Percentiles rank a stretch among this genome's conserved stretches.
These are phyloP conservation scores for Flammula alnicola DNA, from an alignment of 1,284 basidiomycete species.

Conservation along the genomic window DNA sequence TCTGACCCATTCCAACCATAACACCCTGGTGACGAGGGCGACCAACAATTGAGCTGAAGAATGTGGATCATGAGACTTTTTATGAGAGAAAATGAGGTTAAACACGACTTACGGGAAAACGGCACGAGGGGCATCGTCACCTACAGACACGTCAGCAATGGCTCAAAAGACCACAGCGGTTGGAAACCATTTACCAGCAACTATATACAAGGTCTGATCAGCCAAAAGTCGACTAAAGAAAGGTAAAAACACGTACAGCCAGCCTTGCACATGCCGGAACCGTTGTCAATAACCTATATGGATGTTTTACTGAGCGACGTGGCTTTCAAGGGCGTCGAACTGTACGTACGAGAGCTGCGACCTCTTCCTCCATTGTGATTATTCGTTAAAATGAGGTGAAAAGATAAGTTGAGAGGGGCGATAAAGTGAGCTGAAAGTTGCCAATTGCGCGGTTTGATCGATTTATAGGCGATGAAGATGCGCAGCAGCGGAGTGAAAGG, in stretches of 20 bases:
- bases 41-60: constrained; percentile 82
- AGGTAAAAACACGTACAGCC: constrained; percentile 62
- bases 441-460: constrained; percentile 2
- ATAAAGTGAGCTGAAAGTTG: constrained; percentile 13
- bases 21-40: constrained; percentile 92
- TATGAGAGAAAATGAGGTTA: not conserved
- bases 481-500: constrained; percentile 18
- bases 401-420: constrained; percentile 15
- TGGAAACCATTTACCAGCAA: constrained; percentile 47
- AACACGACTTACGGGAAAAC: constrained; percentile 63
- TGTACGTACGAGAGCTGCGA: constrained; percentile 32
- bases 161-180: constrained; percentile 1
- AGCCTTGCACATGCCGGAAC: constrained; percentile 93
- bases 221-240: constrained; percentile 21
- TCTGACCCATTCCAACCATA: constrained; percentile 89
- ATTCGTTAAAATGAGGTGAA: constrained; percentile 25
- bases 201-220: constrained; percentile 34
- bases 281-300: constrained; percentile 77
- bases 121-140: constrained; percentile 73
- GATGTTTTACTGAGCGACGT: not conserved
- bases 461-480: constrained; percentile 17
- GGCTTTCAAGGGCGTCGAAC: not conserved
- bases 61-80: not conserved
- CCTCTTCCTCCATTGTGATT: constrained; percentile 34
- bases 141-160: constrained; percentile 35